Evolutionary conservation across 768 basidiomycete genomes (phyloP).

Genomic region (Jaapia argillacea): DNA sequence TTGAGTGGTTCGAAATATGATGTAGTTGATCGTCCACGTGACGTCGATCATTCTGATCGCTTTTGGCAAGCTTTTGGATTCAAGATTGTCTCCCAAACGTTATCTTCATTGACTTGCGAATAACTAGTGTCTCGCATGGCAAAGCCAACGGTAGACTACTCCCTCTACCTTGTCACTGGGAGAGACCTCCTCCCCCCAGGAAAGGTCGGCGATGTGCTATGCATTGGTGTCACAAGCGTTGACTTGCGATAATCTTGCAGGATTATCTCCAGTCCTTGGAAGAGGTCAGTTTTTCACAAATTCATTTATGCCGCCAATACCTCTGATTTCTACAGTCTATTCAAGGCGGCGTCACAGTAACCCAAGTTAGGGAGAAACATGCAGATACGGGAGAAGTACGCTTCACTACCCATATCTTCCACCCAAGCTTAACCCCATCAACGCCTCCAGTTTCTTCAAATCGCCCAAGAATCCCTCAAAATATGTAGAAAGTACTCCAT

Average conservation of each 20-base stretch:
- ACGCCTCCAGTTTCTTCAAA: constrained; percentile 54
- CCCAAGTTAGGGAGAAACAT: constrained; percentile 85
- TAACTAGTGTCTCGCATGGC: no score
- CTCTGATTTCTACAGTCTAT: constrained; percentile 41
- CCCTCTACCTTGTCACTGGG: constrained; percentile 84
- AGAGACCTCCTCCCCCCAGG: constrained; percentile 65
- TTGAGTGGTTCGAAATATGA: no score
- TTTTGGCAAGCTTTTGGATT: no score
- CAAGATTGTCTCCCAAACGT: no score
- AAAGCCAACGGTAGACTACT: constrained; percentile 38
- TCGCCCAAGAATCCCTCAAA: constrained; percentile 58
- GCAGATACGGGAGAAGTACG: constrained; percentile 72
- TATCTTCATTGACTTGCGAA: no score
- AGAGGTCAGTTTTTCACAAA: no score
- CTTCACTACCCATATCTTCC: not conserved
- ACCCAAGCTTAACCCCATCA: constrained; percentile 1
- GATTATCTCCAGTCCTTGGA: constrained; percentile 2
- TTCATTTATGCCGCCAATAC: not conserved
- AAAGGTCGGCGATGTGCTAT: constrained; percentile 37
- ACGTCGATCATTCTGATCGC: no score
- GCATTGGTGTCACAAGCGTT: constrained; percentile 40
- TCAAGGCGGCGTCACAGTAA: constrained; percentile 80
- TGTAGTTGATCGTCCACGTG: no score
- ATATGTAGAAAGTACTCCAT: constrained; percentile 71
- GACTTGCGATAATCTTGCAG: not conserved